Conservation (phyloP, 768 basidiomycete species). For the Podaxis sp. region DNA sequence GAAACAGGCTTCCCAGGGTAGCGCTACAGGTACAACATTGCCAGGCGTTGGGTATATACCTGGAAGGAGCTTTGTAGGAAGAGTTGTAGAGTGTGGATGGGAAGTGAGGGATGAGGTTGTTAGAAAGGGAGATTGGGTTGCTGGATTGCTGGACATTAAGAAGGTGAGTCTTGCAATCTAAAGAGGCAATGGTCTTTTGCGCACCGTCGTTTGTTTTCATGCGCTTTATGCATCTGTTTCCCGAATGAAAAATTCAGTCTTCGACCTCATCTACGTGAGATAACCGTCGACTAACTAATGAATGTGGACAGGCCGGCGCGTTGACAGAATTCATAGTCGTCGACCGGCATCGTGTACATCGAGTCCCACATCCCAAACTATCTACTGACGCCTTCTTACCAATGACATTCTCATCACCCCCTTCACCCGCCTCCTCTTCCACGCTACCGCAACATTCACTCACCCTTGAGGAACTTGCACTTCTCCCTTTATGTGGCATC, state of each 20-base stretch:
- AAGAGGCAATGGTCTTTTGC: not conserved
- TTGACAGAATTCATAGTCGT: conserved; percentile 85
- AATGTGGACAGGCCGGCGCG: conserved; percentile 63
- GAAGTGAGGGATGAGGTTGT: conserved; percentile 65
- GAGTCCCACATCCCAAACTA: conserved; percentile 58
- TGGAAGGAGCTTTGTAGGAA: conserved; percentile 82
- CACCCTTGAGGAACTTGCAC: conserved; percentile 70
- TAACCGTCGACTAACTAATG: not conserved
- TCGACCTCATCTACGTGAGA: not conserved
- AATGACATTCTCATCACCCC: conserved; percentile 9
- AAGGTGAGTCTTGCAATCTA: conserved; percentile 52
- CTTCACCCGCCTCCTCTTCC: conserved; percentile 21
- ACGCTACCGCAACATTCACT: conserved; percentile 18
- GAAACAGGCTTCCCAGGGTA: not conserved
- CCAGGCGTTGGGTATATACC: conserved; percentile 75
- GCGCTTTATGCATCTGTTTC: not conserved
- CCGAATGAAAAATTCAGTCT: conserved; percentile 10
- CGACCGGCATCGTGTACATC: conserved; percentile 73
- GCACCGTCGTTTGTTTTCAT: not conserved
- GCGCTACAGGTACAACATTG: conserved; percentile 13
- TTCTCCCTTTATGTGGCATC: conserved; percentile 75
- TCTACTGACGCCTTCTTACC: not conserved
- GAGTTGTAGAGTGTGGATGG: conserved; percentile 79
- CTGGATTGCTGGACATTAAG: conserved; percentile 71
- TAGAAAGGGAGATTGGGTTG: conserved; percentile 81